A percentile compares a stretch with the other conserved stretches of the same genome.
Conservation (phyloP, 2,329 filamentous ascomycete species). For the Claviceps sp. region DNA sequence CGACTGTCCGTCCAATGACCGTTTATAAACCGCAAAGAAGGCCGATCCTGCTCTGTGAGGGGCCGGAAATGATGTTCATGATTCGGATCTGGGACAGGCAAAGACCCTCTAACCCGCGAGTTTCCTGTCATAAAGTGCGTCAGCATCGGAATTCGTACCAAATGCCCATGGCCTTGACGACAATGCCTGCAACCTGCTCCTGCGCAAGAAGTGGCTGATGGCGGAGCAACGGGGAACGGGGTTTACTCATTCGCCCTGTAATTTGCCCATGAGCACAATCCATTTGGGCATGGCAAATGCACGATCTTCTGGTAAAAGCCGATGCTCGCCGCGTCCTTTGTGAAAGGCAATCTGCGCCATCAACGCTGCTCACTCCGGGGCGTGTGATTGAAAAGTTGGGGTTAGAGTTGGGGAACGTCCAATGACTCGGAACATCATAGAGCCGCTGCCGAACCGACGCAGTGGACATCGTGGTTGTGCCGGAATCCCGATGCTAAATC, state of each 20-base stretch:
- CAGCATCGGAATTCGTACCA: too few species aligned
- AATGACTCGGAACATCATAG: background rate
- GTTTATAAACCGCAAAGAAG: too few species aligned
- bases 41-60: too few species aligned
- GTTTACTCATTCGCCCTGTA: background rate
- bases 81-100: too few species aligned
- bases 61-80: too few species aligned
- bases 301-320: constrained; percentile 6
- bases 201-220: background rate
- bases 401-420: background rate
- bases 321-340: constrained; percentile 3
- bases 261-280: constrained; percentile 2
- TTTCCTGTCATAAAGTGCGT: too few species aligned
- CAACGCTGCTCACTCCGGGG: background rate
- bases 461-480: constrained; percentile 6
- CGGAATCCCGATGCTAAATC: background rate
- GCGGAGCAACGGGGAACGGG: background rate
- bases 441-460: constrained; percentile 5
- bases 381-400: background rate
- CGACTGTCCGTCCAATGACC: too few species aligned
- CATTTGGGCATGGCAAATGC: constrained; percentile 3
- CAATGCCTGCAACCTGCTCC: background rate
- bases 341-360: constrained; percentile 1
- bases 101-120: too few species aligned
- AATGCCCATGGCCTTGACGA: background rate